phyloP scores from a whole-genome alignment of 257 asterid genomes.

The Apocynum venetum region DNA sequence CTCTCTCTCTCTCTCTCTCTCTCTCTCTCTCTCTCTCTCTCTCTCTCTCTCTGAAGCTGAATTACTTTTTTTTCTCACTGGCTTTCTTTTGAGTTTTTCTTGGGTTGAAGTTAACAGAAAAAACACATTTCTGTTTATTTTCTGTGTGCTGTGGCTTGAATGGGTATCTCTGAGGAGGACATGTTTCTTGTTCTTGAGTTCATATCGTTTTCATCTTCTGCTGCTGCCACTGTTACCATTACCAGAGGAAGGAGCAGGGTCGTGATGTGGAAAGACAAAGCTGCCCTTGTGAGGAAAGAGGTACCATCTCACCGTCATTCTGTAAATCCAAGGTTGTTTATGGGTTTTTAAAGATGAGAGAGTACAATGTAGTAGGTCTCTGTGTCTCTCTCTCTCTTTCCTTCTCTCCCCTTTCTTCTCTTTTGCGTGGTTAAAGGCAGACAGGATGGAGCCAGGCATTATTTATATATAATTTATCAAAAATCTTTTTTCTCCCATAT shows the following conservation, averaged over 20 bases:
- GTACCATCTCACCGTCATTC: constrained; percentile 27
- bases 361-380: constrained; percentile 35
- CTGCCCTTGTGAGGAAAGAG: constrained; percentile 41
- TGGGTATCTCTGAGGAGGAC: constrained; percentile 12
- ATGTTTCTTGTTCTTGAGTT: constrained; percentile 12
- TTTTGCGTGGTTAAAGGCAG: constrained; percentile 63
- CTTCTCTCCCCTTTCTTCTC: constrained; percentile 18
- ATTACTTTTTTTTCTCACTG: not conserved
- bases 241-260: constrained; percentile 8
- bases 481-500: constrained; percentile 9
- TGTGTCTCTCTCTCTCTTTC: constrained; percentile 10
- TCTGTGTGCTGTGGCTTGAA: not conserved
- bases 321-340: constrained; percentile 40
- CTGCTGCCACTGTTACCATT: constrained; percentile 3
- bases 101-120: not conserved
- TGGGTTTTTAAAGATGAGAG: constrained; percentile 42
- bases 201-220: constrained; percentile 5
- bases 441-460: constrained; percentile 90
- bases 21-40: no score
- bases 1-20: not conserved
- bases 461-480: constrained; percentile 26
- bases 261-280: constrained; percentile 32
- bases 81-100: not conserved
- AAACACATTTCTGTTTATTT: not conserved
- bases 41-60: not conserved